A percentile compares a stretch with the other conserved stretches of the same genome.
Conservation (phyloP, 2,329 filamentous ascomycete genomes). For the Exophiala oligosperma region DNA sequence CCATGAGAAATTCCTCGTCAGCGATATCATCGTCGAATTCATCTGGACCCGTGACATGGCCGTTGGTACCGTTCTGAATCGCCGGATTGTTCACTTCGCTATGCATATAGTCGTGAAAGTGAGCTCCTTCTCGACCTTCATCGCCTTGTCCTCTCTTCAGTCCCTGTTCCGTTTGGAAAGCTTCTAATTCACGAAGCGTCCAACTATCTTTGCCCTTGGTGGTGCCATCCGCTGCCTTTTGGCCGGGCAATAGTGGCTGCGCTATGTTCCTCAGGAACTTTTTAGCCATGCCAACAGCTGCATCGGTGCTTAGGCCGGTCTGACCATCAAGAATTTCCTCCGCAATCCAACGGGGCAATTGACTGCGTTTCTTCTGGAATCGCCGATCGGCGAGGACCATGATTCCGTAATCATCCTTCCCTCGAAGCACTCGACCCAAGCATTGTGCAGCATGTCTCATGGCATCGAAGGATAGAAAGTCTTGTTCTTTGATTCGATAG, state of each 20-base stretch:
- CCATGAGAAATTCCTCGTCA: slow-evolving; percentile 42
- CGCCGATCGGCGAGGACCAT: slow-evolving; percentile 96
- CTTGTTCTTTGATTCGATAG: slow-evolving; percentile 94
- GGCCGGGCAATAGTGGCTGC: slow-evolving; percentile 76
- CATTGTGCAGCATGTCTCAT: slow-evolving; percentile 99
- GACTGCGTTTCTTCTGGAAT: slow-evolving; percentile 85
- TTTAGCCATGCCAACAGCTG: slow-evolving; percentile 86
- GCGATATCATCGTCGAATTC: slow-evolving; percentile 38
- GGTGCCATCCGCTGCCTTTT: slow-evolving; percentile 62
- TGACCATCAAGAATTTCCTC: slow-evolving; percentile 83
- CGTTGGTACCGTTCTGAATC: slow-evolving; percentile 15
- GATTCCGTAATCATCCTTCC: slow-evolving; percentile 99
- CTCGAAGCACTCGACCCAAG: slow-evolving; percentile 86
- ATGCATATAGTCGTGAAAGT: slow-evolving; percentile 30
- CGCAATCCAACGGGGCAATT: slow-evolving; percentile 96
- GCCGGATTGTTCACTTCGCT: slow-evolving; percentile 28
- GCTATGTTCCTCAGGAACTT: slow-evolving; percentile 90
- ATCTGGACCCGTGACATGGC: slow-evolving; percentile 31
- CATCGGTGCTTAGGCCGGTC: slow-evolving; percentile 89
- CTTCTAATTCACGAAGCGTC: slow-evolving; percentile 75
- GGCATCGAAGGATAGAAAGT: slow-evolving; percentile 97
- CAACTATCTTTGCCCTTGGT: slow-evolving; percentile 78
- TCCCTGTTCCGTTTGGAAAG: slow-evolving; percentile 67
- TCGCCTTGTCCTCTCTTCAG: slow-evolving; percentile 53
- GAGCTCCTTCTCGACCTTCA: slow-evolving; percentile 31